A percentile compares a stretch with the other conserved stretches of the same genome.
Conservation (phyloP, 2,329 filamentous ascomycete species). For the Dissoconium aciculare region DNA sequence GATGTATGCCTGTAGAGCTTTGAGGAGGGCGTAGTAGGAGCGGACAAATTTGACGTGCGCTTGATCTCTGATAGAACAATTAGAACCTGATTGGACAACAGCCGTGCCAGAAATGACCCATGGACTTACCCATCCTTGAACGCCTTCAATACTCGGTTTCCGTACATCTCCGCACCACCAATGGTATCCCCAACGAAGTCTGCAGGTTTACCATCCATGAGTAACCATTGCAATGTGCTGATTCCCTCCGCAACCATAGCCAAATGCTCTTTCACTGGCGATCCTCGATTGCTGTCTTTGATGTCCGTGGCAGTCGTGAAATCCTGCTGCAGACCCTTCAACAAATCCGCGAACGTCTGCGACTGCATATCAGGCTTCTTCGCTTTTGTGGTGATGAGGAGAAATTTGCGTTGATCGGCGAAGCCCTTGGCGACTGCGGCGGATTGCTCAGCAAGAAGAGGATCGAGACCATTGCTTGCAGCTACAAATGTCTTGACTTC, state of each 20-base stretch:
- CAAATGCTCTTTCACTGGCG: conserved; percentile 63
- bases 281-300: conserved; percentile 65
- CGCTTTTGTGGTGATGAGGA: conserved; percentile 76
- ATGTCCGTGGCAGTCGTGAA: conserved; percentile 67
- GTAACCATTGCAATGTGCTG: conserved; percentile 79
- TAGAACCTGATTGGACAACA: too few relatives aligned
- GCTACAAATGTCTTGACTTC: conserved; percentile 66
- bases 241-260: conserved; percentile 83
- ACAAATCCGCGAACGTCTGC: conserved; percentile 54
- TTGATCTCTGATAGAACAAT: conserved; percentile 59
- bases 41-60: conserved; percentile 79
- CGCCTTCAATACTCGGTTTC: conserved; percentile 84
- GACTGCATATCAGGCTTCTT: conserved; percentile 75
- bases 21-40: conserved; percentile 83
- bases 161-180: conserved; percentile 78
- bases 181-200: conserved; percentile 76
- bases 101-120: too few relatives aligned
- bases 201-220: conserved; percentile 64
- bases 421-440: conserved; percentile 50
- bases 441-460: conserved; percentile 52
- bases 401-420: conserved; percentile 69
- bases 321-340: conserved; percentile 75
- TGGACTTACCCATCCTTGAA: conserved; percentile 59
- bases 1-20: conserved; percentile 66
- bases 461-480: conserved; percentile 63